Evolutionary conservation across 805 yeast genomes (phyloP), one percentile per base, ranked within the genome.

Genomic region (Hanseniaspora thailandica): DNA sequence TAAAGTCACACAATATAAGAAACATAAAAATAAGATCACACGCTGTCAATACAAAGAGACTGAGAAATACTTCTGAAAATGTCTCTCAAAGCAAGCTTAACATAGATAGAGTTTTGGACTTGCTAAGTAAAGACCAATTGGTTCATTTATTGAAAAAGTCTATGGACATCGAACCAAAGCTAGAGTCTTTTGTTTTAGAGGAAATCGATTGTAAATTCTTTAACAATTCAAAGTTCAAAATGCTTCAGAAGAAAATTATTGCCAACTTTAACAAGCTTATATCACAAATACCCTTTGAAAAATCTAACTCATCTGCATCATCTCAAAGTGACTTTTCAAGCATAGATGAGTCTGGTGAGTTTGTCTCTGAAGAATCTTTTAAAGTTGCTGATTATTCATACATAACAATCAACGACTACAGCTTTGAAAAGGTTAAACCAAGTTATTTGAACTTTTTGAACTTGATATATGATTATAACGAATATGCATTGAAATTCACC

Each of bases 401-500:
- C 23, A 50, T 50, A 17, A 19, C 23, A 1, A 28, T 50, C 10
- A 64, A 65, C 55, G 70, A 66, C 48, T 67, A 67, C 55, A 63
- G 69, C n/a, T 66, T 67, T 57, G 65, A 63, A 26, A 61, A 69
- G 43, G 57, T 67, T 57, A 67, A 66, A 43, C 59, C 66, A 5
- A 52, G 44, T 17, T 61, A 66, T 15, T 44, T 66, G 44, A 69
- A 67, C 41, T 65, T 65, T 54, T 57, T 66, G 41, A 63, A 67
- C 58, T 65, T 68, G 51, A 55, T 64, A 23, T 62, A 64, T 23
- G 70, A 67, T 52, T 66, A 61, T 33, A 55, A 64, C 30, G 47
- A 43, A 20, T 47, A 52, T 45, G 49, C 55, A 13, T 26, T 52
- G 17, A 40, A 45, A 22, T 33, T 30, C 5, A 25, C 31, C 10